Conservation (phyloP, 495 filamentous ascomycete genomes). For the Lindgomyces ingoldianus region DNA sequence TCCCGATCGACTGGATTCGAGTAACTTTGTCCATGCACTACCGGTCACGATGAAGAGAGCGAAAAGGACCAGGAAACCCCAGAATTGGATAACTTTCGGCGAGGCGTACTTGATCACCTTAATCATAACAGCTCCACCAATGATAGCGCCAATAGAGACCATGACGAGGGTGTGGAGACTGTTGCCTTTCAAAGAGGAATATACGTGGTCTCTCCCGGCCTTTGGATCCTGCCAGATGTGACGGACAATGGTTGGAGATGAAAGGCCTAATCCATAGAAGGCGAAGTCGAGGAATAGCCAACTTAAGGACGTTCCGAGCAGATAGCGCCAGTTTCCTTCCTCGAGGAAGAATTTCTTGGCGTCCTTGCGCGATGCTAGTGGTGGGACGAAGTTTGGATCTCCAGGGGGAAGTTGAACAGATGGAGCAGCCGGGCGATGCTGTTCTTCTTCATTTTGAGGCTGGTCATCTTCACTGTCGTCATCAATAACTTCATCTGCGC, state of each 20-base stretch:
- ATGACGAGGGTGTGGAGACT: conserved; percentile 30
- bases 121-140: conserved; percentile 33
- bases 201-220: not conserved
- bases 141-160: conserved; percentile 27
- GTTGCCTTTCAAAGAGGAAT: conserved; percentile 18
- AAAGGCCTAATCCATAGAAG: conserved; percentile 32
- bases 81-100: conserved; percentile 32
- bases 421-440: not conserved
- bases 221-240: conserved; percentile 31
- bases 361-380: conserved; percentile 26
- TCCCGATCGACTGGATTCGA: conserved; percentile 17
- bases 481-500: conserved; percentile 19
- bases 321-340: conserved; percentile 32
- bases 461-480: conserved; percentile 16
- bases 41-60: conserved; percentile 32
- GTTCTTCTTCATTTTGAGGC: not conserved
- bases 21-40: conserved; percentile 21
- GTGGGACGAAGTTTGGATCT: conserved; percentile 29
- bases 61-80: conserved; percentile 31
- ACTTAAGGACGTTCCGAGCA: conserved; percentile 27
- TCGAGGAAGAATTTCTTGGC: conserved; percentile 27
- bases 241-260: conserved; percentile 27
- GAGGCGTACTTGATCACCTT: conserved; percentile 31
- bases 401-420: conserved; percentile 11
- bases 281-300: conserved; percentile 35